phyloP scores from a whole-genome alignment of 352 stramenopile species.

The Phytopythium litorale region DNA sequence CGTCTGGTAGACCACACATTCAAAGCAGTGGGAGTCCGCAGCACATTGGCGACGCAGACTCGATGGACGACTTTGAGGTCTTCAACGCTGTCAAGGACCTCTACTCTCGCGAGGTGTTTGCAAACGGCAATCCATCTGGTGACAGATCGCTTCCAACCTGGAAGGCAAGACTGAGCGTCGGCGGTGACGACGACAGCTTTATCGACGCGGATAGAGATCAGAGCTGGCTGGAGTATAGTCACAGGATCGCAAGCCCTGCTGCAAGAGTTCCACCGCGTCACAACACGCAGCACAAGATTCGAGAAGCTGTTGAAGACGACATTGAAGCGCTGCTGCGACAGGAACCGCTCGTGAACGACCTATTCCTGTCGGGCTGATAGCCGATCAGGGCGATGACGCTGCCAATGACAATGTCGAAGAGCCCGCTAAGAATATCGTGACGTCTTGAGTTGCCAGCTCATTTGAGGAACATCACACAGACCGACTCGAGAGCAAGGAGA shows the following conservation, averaged over 20 bases:
- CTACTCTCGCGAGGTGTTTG: conserved; percentile 32
- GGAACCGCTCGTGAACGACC: background rate
- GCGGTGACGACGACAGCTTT: background rate
- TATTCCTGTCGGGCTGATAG: background rate
- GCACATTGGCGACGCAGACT: background rate
- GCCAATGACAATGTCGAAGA: background rate
- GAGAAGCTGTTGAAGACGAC: conserved; percentile 32
- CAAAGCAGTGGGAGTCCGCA: background rate
- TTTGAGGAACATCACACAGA: background rate
- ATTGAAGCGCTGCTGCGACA: conserved; percentile 28
- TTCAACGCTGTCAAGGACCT: conserved; percentile 41
- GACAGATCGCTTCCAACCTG: background rate
- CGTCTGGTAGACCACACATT: too few relatives aligned
- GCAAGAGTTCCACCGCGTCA: background rate
- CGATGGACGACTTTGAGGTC: conserved; percentile 29
- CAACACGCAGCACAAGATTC: conserved; percentile 10
- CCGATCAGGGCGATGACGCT: background rate
- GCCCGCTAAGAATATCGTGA: background rate
- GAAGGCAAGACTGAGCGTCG: background rate
- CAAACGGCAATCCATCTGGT: background rate
- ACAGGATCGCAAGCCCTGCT: background rate
- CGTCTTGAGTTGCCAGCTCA: background rate
- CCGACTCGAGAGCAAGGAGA: background rate
- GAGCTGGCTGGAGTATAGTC: background rate
- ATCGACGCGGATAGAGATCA: background rate